Evolutionary conservation across 2,329 filamentous ascomycete species (phyloP), one percentile per base, ranked within the genome.

Genomic region (Calonectria leucothoes): DNA sequence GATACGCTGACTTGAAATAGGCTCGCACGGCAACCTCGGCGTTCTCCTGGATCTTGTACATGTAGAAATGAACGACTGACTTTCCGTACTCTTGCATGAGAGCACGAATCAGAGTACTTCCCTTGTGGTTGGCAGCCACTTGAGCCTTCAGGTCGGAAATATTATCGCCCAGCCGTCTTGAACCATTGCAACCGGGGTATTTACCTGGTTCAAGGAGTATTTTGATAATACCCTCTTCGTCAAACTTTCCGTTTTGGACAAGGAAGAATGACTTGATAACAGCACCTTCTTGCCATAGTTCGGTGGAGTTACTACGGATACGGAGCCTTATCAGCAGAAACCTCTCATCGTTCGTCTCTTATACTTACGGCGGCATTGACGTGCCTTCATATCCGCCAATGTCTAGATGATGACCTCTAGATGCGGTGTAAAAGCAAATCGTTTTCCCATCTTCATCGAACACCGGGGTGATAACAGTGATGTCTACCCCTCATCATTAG

Each of bases 121-220:
- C 95, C 76, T 95, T 95, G 79, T 95, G 93, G 80, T 97, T 97
- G 6, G 94, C 94, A 0, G 95, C 94, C 17, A 96, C 93, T 81
- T 96, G 94, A 0, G 95, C 94, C 83, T 96, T 95, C 37, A 97
- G 87, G 81, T 97, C 95, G 63, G 95, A 95, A 76, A 97, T 87
- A 81, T 97, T 97, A 83, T 97, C 95, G 25, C 91, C 92, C 1
- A 97, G 86, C 80, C 94, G 95, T 49, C 94, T 87, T 2, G 83
- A 81, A 0, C 94, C 94, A 2, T 91, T 92, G 42, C 77, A 79
- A 11, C 78, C 74, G 4, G 73, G 72, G 14, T 64, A 64, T 5
- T 71, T 70, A 15, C 65, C 72, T 3, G 74, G 74, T 27, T 76
- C 74, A 17, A 70, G 93, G 88, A n/a, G 95, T 85, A 6, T 93